A percentile compares a stretch with the other conserved stretches of the same genome.
phyloP scores from a whole-genome alignment of 73 alveolate species.

The Blepharisma japonicum region DNA sequence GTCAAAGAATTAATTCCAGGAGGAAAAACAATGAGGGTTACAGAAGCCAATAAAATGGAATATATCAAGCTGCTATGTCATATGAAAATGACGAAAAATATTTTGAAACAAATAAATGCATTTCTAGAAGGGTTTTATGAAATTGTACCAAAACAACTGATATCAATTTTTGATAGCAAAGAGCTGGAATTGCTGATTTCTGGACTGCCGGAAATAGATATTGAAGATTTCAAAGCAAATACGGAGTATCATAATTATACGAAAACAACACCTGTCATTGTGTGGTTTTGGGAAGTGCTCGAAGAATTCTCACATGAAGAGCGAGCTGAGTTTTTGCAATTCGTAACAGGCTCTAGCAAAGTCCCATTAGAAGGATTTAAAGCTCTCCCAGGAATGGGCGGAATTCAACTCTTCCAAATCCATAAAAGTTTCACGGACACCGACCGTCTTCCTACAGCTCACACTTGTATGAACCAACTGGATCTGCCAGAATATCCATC shows the following conservation, averaged over 20 bases:
- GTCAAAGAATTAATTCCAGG: slow-evolving; percentile 79
- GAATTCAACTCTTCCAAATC: slow-evolving; percentile 88
- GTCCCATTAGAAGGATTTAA: slow-evolving; percentile 99
- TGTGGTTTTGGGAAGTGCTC: slow-evolving; percentile 93
- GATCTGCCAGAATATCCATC: slow-evolving; percentile 91
- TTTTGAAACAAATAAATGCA: slow-evolving; percentile 62
- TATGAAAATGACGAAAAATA: slow-evolving; percentile 60
- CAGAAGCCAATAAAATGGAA: slow-evolving; percentile 69
- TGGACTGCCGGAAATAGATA: slow-evolving; percentile 95
- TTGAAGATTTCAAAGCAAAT: slow-evolving; percentile 93
- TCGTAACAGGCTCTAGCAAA: slow-evolving; percentile 83
- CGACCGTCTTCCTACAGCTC: slow-evolving; percentile 88
- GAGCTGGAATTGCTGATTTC: slow-evolving; percentile 95
- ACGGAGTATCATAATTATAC: slow-evolving; percentile 94
- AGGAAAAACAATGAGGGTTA: slow-evolving; percentile 86
- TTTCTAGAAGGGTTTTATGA: slow-evolving; percentile 97
- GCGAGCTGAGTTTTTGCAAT: slow-evolving; percentile 67
- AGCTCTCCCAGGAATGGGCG: slow-evolving; percentile 93
- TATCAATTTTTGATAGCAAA: slow-evolving; percentile 75
- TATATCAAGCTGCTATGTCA: slow-evolving; percentile 35
- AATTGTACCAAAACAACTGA: slow-evolving; percentile 88
- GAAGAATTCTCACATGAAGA: slow-evolving; percentile 80
- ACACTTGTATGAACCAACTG: slow-evolving; percentile 90
- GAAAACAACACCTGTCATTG: slow-evolving; percentile 67
- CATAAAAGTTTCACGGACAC: slow-evolving; percentile 77